Base-by-base conservation (phyloP, 2,329 filamentous ascomycete species). In the Fusarium robinianum region DNA sequence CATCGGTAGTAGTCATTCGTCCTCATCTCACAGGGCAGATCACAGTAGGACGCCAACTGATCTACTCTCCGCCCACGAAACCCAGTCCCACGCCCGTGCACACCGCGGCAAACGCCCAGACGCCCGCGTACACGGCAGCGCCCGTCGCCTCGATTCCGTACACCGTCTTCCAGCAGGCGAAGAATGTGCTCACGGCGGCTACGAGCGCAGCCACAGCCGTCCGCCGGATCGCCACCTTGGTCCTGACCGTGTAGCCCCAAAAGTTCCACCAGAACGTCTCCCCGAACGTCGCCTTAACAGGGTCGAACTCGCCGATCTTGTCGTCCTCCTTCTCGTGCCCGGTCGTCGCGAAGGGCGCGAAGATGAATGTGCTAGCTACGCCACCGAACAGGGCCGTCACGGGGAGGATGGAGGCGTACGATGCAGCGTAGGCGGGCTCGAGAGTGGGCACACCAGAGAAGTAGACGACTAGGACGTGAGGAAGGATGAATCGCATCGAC, bases 301-400 rank as follows among this genome's bases (percentile, higher is more conserved):
- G 80, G 55, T 90, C 75, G 61, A 90, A 89, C 17, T 72, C 64
- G 21, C 66, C 65, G 15, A 72, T 67, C 54, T 74, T 69, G 39
- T 74, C 74, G 49, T 83, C 75, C 51, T 73, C 70, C 29, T 65
- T 63, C 11, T 71, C 74, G 17, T 69, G 71, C 17, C 75, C 77
- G 0, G 78, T 75, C 10, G 73, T 77, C 12, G 81, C 78, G 15
- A 81, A 78, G 2, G 85, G 83, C 25, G 81, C 80, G 66, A 96
- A 95, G 55, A 96, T 81, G 65, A 95, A 92, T 31, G 80, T 78
- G 49, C 83, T 83, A 5, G 85, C 83, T 1, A 88, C 87, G 49
- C 82, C 73, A 3, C 90, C 91, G 12, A 88, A 75, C 3, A 75
- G 59, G 4, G 79, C 51, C 6, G 75, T 74, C 29, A 77, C 76